These are phyloP conservation scores for Colletotrichum karsti DNA, from an alignment of 2,329 filamentous ascomycete genomes.

Conservation along the genomic window DNA sequence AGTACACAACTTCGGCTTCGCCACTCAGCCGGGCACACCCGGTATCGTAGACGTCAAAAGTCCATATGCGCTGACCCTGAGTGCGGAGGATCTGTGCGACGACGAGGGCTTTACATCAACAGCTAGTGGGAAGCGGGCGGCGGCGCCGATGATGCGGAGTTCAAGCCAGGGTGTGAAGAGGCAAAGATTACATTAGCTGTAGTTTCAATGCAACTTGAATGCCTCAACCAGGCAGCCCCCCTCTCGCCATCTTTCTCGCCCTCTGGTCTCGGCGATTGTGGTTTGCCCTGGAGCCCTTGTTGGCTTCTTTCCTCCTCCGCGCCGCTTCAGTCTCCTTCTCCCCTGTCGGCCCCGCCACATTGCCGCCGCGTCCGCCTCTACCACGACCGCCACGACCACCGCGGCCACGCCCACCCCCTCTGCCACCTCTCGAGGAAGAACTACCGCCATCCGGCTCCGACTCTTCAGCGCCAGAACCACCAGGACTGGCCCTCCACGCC, in stretches of 20 bases:
- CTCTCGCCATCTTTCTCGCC: conserved; percentile 71
- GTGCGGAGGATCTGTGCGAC: conserved; percentile 45
- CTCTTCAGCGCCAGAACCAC: conserved; percentile 65
- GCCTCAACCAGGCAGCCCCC: conserved; percentile 44
- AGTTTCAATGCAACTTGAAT: background rate
- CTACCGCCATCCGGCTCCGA: conserved; percentile 56
- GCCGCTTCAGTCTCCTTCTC: conserved; percentile 78
- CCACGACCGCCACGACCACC: conserved; percentile 53
- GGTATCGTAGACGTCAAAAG: conserved; percentile 44
- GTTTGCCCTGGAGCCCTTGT: conserved; percentile 84
- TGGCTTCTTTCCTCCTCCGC: conserved; percentile 80
- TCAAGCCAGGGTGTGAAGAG: conserved; percentile 35
- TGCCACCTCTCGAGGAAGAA: conserved; percentile 46
- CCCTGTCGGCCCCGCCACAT: conserved; percentile 70
- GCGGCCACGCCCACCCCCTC: conserved; percentile 57
- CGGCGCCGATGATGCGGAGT: conserved; percentile 26
- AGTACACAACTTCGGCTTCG: conserved; percentile 34
- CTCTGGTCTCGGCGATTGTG: conserved; percentile 82
- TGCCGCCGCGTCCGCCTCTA: conserved; percentile 62
- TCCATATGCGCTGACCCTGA: conserved; percentile 46
- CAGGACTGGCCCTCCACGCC: conserved; percentile 66
- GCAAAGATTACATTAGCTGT: conserved; percentile 32
- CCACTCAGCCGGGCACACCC: conserved; percentile 39
- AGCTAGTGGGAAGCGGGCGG: conserved; percentile 1
- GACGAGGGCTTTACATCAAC: background rate